Conservation (phyloP, 2,329 filamentous ascomycete species). For the Fusarium tupiense region DNA sequence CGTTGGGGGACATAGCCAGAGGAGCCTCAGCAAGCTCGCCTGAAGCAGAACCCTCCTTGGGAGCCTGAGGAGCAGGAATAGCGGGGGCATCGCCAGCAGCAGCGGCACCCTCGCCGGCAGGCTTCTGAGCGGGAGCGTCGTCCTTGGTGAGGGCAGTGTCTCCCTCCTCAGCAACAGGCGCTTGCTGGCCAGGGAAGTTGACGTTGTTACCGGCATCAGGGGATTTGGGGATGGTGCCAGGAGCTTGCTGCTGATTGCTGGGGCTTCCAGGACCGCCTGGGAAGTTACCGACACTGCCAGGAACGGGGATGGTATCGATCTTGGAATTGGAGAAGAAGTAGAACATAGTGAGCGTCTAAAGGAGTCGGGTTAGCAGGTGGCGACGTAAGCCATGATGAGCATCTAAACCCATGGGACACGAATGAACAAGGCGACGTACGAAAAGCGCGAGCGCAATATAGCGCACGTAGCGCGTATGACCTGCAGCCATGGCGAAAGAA, state of each 20-base stretch:
- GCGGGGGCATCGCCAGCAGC: conserved; percentile 1
- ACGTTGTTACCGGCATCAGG: conserved; percentile 35
- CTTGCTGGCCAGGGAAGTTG: conserved; percentile 38
- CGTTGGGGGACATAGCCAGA: conserved; percentile 62
- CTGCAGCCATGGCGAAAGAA: conserved; percentile 66
- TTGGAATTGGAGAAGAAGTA: conserved; percentile 79
- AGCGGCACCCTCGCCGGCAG: conserved; percentile 21
- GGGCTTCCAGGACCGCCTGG: conserved; percentile 39
- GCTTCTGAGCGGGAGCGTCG: conserved; percentile 31
- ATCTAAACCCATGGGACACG: background rate
- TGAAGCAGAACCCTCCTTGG: conserved; percentile 49
- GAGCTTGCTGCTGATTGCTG: conserved; percentile 30
- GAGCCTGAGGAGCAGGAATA: conserved; percentile 3
- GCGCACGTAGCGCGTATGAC: conserved; percentile 78
- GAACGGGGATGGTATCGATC: conserved; percentile 54
- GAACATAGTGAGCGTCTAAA: conserved; percentile 61
- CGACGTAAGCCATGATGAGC: conserved; percentile 8
- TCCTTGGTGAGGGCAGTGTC: conserved; percentile 36
- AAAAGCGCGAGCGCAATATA: conserved; percentile 85
- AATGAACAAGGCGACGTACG: conserved; percentile 62
- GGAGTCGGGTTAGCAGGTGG: conserved; percentile 22
- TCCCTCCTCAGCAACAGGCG: conserved; percentile 19
- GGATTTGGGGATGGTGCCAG: conserved; percentile 32
- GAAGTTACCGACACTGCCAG: conserved; percentile 30
- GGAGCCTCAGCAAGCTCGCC: conserved; percentile 16